phyloP scores from a whole-genome alignment of 73 alveolate genomes.

The Paramecium sexaurelia region DNA sequence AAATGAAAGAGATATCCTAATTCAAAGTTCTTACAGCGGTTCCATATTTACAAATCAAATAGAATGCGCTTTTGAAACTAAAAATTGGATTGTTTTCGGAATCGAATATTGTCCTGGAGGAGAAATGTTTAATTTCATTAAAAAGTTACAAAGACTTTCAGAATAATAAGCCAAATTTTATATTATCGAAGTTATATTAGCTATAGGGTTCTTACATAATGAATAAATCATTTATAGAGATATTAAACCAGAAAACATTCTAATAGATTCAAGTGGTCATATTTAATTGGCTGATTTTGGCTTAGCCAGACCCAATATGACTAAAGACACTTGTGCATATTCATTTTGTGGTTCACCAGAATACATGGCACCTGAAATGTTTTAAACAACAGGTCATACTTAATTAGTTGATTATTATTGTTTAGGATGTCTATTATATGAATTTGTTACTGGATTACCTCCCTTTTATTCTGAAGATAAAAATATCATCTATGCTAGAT shows the following conservation, averaged over 20 bases:
- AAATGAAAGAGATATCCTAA: conserved; percentile 61
- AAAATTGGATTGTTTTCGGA: conserved; percentile 70
- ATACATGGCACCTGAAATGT: conserved; percentile 77
- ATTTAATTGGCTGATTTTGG: conserved; percentile 95
- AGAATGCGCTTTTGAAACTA: conserved; percentile 59
- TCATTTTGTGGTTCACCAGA: conserved; percentile 80
- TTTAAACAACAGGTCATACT: conserved; percentile 68
- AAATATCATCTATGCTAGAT: conserved; percentile 21
- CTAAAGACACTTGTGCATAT: conserved; percentile 40
- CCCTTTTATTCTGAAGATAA: conserved; percentile 74
- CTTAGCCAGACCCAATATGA: conserved; percentile 67
- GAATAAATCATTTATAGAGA: conserved; percentile 84
- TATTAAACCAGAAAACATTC: conserved; percentile 84
- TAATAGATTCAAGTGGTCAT: conserved; percentile 79
- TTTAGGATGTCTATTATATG: conserved; percentile 74
- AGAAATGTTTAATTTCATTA: conserved; percentile 81
- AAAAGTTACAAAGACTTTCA: conserved; percentile 66
- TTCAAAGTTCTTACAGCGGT: conserved; percentile 30
- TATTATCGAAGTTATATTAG: conserved; percentile 61
- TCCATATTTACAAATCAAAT: conserved; percentile 27
- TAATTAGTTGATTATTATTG: conserved; percentile 72
- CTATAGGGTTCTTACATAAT: conserved; percentile 70
- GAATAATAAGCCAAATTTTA: conserved; percentile 70
- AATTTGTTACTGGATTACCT: conserved; percentile 75
- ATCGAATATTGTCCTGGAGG: conserved; percentile 89